Evolutionary conservation across 108 stramenopile genomes (phyloP).

Genomic region (Cyclostephanos invisitatus): DNA sequence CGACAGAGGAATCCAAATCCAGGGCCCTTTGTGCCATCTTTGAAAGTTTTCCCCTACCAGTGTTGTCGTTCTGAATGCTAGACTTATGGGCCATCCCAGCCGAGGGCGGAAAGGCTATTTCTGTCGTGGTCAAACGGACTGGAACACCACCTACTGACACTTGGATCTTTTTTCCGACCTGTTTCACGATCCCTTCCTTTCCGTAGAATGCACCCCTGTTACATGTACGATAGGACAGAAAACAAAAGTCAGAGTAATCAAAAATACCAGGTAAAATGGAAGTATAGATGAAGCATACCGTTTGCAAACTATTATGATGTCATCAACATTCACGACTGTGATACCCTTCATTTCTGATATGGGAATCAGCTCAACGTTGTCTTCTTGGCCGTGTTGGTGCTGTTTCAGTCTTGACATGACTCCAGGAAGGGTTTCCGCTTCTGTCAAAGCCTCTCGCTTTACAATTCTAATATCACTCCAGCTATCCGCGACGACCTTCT

Average conservation of each 20-base stretch:
- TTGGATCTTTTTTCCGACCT: conserved; percentile 62
- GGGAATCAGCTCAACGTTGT: conserved; percentile 67
- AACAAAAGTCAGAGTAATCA: neutral
- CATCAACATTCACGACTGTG: conserved; percentile 57
- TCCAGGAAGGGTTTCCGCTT: conserved; percentile 76
- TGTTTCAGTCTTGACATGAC: conserved; percentile 47
- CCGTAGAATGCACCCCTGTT: conserved; percentile 64
- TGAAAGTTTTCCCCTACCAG: conserved; percentile 31
- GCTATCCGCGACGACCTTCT: conserved; percentile 82
- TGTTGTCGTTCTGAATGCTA: neutral
- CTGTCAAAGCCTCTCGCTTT: conserved; percentile 74
- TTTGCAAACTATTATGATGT: conserved; percentile 74
- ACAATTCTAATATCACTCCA: conserved; percentile 88
- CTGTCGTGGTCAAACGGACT: conserved; percentile 62
- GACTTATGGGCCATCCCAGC: neutral
- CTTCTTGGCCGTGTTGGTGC: conserved; percentile 33
- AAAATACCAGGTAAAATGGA: neutral
- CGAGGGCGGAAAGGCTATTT: conserved; percentile 58
- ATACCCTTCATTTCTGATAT: conserved; percentile 65
- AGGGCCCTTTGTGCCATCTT: conserved; percentile 71
- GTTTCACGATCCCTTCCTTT: conserved; percentile 62
- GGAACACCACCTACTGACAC: conserved; percentile 64
- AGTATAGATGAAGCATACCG: conserved; percentile 15
- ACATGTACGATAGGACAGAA: conserved; percentile 26
- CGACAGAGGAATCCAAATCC: conserved; percentile 44